These are phyloP conservation scores for Cladosporium colombiae DNA, from an alignment of 2,329 filamentous ascomycete species.

Conservation along the genomic window DNA sequence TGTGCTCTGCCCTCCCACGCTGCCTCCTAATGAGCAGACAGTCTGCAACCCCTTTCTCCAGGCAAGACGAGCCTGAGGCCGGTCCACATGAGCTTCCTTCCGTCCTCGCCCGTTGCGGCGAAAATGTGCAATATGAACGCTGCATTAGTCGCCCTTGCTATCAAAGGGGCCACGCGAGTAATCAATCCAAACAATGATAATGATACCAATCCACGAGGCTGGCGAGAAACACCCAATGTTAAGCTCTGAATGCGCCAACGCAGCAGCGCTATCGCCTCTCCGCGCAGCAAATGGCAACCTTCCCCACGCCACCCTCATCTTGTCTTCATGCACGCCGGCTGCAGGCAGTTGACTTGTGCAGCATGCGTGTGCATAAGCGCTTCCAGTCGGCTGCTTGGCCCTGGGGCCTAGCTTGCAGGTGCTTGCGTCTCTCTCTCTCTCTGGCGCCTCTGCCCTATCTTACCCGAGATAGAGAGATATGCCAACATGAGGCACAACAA, in stretches of 20 bases:
- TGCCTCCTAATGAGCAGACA: constrained; percentile 1
- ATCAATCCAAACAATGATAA: not conserved
- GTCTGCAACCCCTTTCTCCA: constrained; percentile 19
- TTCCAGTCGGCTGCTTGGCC: constrained; percentile 11
- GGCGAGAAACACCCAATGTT: constrained; percentile 3
- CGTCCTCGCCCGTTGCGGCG: constrained; percentile 1
- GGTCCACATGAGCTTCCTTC: constrained; percentile 13
- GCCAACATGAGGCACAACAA: not conserved
- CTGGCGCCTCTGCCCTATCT: constrained; percentile 7
- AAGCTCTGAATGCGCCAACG: constrained; percentile 6
- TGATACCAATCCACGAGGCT: constrained; percentile 6
- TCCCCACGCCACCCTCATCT: constrained; percentile 19
- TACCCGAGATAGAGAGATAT: constrained; percentile 8
- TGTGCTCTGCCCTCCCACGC: not conserved
- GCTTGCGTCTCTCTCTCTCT: not conserved
- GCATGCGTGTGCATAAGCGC: constrained; percentile 14
- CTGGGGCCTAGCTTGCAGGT: not conserved
- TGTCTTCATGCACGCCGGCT: constrained; percentile 15
- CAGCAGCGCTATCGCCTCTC: constrained; percentile 7
- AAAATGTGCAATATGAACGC: not conserved
- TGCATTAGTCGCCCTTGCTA: not conserved
- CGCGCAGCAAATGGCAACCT: constrained; percentile 16
- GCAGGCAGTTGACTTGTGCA: constrained; percentile 16
- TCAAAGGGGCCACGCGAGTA: not conserved
- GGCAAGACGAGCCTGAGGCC: not conserved